phyloP scores from a whole-genome alignment of 2,329 filamentous ascomycete species.

The Verticillium longisporum region DNA sequence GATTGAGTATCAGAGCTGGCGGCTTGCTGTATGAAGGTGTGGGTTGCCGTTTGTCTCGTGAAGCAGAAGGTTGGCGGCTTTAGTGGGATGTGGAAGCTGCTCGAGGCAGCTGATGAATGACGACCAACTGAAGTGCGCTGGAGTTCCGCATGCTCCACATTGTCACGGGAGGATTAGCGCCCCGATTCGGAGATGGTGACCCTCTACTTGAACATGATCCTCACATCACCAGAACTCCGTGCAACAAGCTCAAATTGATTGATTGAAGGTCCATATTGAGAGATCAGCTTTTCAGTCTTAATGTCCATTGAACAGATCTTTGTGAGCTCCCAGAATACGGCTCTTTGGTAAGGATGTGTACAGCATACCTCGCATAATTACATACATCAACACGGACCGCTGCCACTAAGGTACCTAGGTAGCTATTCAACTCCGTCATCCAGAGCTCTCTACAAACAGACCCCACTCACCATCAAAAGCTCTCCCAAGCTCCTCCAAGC shows the following conservation, averaged over 20 bases:
- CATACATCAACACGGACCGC: neutral
- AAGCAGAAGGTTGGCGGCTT: neutral
- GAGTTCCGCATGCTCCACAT: neutral
- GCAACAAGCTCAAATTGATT: too few relatives aligned
- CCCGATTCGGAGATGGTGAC: neutral
- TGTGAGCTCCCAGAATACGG: too few relatives aligned
- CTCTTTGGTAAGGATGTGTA: neutral
- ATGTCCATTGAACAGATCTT: too few relatives aligned
- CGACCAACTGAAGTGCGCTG: neutral
- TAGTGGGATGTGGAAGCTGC: neutral
- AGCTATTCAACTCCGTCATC: neutral
- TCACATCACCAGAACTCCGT: too few relatives aligned
- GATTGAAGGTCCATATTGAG: too few relatives aligned
- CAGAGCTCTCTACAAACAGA: neutral
- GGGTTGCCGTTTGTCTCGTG: neutral
- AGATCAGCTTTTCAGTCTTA: too few relatives aligned
- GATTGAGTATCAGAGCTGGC: too few relatives aligned
- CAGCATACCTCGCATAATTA: neutral
- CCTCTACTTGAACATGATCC: too few relatives aligned
- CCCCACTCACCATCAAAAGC: constrained; percentile 2
- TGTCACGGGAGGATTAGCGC: neutral
- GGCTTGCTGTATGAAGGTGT: too few relatives aligned
- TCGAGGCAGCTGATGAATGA: neutral
- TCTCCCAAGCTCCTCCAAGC: constrained; percentile 2
- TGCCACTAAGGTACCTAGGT: neutral